A percentile compares a stretch with the other conserved stretches of the same genome.
Evolutionary conservation across 2,329 filamentous ascomycete genomes (phyloP).

Genomic region (Hypoxylon sp.): DNA sequence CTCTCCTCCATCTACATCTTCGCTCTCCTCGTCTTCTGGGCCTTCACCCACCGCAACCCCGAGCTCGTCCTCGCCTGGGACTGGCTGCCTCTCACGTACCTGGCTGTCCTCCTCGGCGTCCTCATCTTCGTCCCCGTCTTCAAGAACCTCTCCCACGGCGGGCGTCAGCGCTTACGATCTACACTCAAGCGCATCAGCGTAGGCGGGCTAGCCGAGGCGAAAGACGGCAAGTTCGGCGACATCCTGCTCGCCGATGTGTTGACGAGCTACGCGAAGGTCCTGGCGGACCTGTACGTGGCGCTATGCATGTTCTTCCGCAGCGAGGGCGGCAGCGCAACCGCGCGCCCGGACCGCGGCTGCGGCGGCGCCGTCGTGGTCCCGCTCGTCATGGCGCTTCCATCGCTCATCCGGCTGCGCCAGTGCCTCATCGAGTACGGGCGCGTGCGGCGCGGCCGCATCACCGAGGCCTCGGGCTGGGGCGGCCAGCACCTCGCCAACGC

Average conservation of each 20-base stretch:
- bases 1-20: conserved; percentile 79
- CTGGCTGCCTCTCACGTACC: conserved; percentile 88
- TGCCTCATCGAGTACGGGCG: conserved; percentile 90
- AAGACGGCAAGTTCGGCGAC: conserved; percentile 95
- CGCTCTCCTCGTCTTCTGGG: conserved; percentile 88
- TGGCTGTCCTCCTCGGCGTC: conserved; percentile 77
- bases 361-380: conserved; percentile 86
- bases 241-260: conserved; percentile 93
- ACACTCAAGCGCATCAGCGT: conserved; percentile 84
- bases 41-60: conserved; percentile 78
- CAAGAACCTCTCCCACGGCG: conserved; percentile 75
- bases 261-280: conserved; percentile 93
- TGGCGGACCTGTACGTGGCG: conserved; percentile 89
- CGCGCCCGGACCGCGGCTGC: conserved; percentile 84
- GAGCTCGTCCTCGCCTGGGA: conserved; percentile 82
- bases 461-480: conserved; percentile 76
- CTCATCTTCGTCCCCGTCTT: conserved; percentile 78
- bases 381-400: conserved; percentile 86
- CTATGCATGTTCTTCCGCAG: conserved; percentile 90
- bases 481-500: conserved; percentile 94
- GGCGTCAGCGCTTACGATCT: conserved; percentile 80
- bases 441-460: conserved; percentile 71
- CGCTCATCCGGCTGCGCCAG: conserved; percentile 88
- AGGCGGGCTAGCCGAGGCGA: conserved; percentile 86
- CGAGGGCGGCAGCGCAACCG: conserved; percentile 77